Evolutionary conservation across 225 moss, liverwort and hornwort genomes (phyloP).

Genomic region (Physcomitrellopsis africana): DNA sequence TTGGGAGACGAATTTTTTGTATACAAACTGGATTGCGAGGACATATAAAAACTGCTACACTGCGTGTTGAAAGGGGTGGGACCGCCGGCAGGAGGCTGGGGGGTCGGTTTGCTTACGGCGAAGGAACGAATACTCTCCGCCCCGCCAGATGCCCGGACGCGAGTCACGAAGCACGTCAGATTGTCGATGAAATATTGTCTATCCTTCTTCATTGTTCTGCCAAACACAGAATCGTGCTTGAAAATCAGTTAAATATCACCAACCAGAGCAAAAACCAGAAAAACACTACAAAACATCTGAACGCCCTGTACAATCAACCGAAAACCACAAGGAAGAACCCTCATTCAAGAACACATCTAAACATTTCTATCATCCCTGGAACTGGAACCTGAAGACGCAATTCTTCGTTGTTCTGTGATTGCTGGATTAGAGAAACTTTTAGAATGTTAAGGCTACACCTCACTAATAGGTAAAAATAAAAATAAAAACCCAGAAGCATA

Average conservation of each 20-base stretch:
- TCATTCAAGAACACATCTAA: too few relatives aligned
- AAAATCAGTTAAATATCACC: too few relatives aligned
- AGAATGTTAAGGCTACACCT: not conserved
- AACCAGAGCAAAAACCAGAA: too few relatives aligned
- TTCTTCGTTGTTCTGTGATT: not conserved
- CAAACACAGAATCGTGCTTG: constrained; percentile 16
- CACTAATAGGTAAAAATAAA: not conserved
- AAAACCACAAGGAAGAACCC: too few relatives aligned
- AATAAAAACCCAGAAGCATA: not conserved
- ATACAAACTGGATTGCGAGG: constrained; percentile 31
- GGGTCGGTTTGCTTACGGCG: constrained; percentile 51
- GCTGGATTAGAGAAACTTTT: constrained; percentile 2
- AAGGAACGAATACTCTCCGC: constrained; percentile 63
- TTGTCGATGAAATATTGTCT: constrained; percentile 62
- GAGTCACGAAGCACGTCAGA: constrained; percentile 62
- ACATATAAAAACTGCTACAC: constrained; percentile 45
- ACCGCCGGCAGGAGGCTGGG: constrained; percentile 45
- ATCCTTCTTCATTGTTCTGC: constrained; percentile 69
- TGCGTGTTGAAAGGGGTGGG: constrained; percentile 47
- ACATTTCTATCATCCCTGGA: too few relatives aligned
- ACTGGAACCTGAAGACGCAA: too few relatives aligned
- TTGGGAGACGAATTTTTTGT: constrained; percentile 42
- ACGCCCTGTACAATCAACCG: too few relatives aligned
- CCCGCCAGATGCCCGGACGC: constrained; percentile 58
- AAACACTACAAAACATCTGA: too few relatives aligned